Evolutionary conservation across 257 asterid genomes (phyloP), one percentile per base, ranked within the genome.

Genomic region (Orobanche coerulescens): DNA sequence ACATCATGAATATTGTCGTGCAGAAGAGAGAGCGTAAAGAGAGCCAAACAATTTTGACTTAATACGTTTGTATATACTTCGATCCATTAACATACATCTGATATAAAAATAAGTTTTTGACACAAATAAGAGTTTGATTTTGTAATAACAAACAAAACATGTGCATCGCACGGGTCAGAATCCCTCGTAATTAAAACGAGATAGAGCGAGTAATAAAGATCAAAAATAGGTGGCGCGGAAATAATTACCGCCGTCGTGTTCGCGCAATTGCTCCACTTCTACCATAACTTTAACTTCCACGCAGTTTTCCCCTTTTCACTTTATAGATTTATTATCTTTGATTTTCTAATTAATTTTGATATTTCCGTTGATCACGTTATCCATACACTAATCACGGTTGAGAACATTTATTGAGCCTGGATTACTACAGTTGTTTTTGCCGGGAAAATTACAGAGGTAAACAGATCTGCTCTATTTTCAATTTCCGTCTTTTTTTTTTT

Each of bases 191-290:
- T n/a, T n/a, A n/a, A n/a, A n/a, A n/a, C n/a, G n/a, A n/a, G n/a
- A n/a, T n/a, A n/a, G n/a, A n/a, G n/a, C n/a, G n/a, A n/a, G n/a
- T n/a, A n/a, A n/a, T n/a, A n/a, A n/a, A n/a, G n/a, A n/a, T n/a
- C n/a, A 43, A 5, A n/a, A 15, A n/a, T 19, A 22, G 55, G 55
- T 48, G 55, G 25, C 55, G 30, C 55, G 16, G 10, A 48, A 48
- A 34, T 1, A 33, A 55, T 2, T 12, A 34, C 70, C 75, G 61
- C 64, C 72, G 75, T 43, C 70, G 34, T 69, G 47, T 51, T 59
- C 15, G 23, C 16, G 61, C 34, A 15, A 20, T 49, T 58, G 57
- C 56, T 40, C 58, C 56, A 13, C 59, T 57, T 56, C 53, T 43
- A 12, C 68, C 50, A 0, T 31, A 50, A 62, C 76, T 10, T 46